phyloP scores from a whole-genome alignment of 352 stramenopile species.

The Globisporangium cederbergense region DNA sequence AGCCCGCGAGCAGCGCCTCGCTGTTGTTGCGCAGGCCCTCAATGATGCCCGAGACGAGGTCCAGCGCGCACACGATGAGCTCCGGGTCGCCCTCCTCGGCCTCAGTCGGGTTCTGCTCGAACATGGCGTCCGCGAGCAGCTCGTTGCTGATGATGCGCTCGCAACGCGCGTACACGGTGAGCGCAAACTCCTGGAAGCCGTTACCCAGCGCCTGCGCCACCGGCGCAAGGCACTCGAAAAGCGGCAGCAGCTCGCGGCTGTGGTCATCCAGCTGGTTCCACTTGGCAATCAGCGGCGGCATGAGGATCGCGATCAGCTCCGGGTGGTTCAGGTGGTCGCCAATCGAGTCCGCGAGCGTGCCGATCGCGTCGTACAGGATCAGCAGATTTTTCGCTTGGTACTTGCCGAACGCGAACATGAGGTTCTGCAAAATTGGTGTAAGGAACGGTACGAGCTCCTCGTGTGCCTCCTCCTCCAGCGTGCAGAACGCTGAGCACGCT shows the following conservation, averaged over 20 bases:
- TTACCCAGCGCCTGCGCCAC: constrained; percentile 81
- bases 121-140: constrained; percentile 75
- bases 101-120: constrained; percentile 72
- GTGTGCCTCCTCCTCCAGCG: constrained; percentile 91
- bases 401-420: constrained; percentile 91
- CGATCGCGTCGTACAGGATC: constrained; percentile 95
- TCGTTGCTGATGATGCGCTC: constrained; percentile 83
- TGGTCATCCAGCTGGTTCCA: constrained; percentile 86
- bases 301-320: constrained; percentile 89
- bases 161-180: constrained; percentile 78
- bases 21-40: constrained; percentile 80
- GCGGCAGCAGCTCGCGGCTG: constrained; percentile 77
- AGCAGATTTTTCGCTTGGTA: constrained; percentile 94
- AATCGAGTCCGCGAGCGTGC: constrained; percentile 93
- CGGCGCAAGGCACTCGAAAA: constrained; percentile 89
- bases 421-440: constrained; percentile 87
- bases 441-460: constrained; percentile 93
- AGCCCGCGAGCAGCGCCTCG: constrained; percentile 68
- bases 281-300: constrained; percentile 92
- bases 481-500: constrained; percentile 93
- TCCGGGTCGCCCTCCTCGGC: constrained; percentile 87
- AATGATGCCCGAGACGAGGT: constrained; percentile 88
- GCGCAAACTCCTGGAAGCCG: constrained; percentile 87
- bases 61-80: constrained; percentile 87
- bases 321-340: constrained; percentile 90